Evolutionary conservation across 2,329 filamentous ascomycete genomes (phyloP), one percentile per base, ranked within the genome.

Genomic region (Fusarium decemcellulare): DNA sequence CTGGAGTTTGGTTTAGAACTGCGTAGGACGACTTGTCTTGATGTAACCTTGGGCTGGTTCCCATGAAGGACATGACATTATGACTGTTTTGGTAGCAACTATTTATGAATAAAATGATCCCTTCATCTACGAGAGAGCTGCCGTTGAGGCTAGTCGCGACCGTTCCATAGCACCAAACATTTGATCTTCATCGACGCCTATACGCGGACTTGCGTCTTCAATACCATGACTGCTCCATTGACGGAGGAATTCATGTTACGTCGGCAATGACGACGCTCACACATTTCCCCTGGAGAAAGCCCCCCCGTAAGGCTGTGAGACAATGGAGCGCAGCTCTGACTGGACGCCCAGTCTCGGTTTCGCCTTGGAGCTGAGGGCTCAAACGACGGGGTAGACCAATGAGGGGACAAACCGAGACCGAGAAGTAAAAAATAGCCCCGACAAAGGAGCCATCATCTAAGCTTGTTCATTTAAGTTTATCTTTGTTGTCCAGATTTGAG

Each of bases 391-490:
- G n/a, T 16, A 27, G n/a, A 8, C 47, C 47, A 50, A 50, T 50
- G 5, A 50, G n/a, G 3, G 23, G 8, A 23, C 23, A 27, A 51
- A 15, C 30, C 47, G 47, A 51, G 47, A 51, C 32, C 47, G 47
- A 51, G 47, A 36, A 11, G 32, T 32, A 3, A 51, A 23, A 51
- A 51, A 51, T 51, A 51, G 47, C 11, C 7, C 47, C 34, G 32
- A 23, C 16, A 36, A 30, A 50, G 8, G 8, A 34, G 30, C 16
- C n/a, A 8, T 27, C n/a, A 9, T 34, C 32, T 34, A 34, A 34
- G 32, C 32, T 34, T 50, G 36, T 36, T 50, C n/a, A 48, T 50
- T 37, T 50, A 50, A 16, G 47, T 16, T 50, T 48, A 48, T 48
- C 34, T 30, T 48, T 50, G 23, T 50, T 50, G 32, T 50, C 16